These are phyloP conservation scores for Talaromyces sp. DNA, from an alignment of 2,329 filamentous ascomycete species.

Conservation along the genomic window DNA sequence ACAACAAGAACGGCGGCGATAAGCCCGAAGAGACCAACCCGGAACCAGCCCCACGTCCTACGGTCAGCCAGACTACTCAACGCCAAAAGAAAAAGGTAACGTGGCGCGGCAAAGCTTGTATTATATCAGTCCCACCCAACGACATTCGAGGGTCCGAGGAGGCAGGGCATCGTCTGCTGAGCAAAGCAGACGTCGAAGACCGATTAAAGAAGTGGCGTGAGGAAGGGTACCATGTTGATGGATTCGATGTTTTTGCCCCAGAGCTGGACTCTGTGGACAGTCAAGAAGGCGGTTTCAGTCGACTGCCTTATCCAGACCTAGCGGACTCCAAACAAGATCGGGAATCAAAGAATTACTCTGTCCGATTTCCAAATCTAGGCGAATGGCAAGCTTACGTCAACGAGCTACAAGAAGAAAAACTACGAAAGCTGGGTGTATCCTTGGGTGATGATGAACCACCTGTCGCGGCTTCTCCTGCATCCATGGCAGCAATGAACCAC, in stretches of 20 bases:
- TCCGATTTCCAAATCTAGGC: slow-evolving; percentile 41
- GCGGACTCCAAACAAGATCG: slow-evolving; percentile 31
- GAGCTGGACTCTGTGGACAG: slow-evolving; percentile 21
- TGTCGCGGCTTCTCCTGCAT: slow-evolving; percentile 62
- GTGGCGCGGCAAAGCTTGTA: slow-evolving; percentile 70
- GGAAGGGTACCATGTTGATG: slow-evolving; percentile 38
- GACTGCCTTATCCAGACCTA: slow-evolving; percentile 38
- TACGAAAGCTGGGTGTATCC: slow-evolving; percentile 84
- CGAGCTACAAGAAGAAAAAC: slow-evolving; percentile 81
- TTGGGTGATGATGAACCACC: slow-evolving; percentile 68
- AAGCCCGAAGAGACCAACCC: not conserved
- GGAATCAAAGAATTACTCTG: slow-evolving; percentile 24
- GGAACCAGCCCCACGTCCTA: slow-evolving; percentile 8
- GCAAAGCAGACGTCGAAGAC: slow-evolving; percentile 31
- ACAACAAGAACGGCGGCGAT: not conserved
- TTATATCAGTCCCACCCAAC: slow-evolving; percentile 64
- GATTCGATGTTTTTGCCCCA: slow-evolving; percentile 31
- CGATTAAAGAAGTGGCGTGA: slow-evolving; percentile 37
- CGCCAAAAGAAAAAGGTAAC: slow-evolving; percentile 63
- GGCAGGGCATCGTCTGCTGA: slow-evolving; percentile 32
- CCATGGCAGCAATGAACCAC: slow-evolving; percentile 57
- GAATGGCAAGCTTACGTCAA: slow-evolving; percentile 76
- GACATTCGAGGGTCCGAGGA: slow-evolving; percentile 56
- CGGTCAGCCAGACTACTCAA: slow-evolving; percentile 19
- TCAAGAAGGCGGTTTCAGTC: slow-evolving; percentile 38